phyloP scores from a whole-genome alignment of 441 rosid species.

The Adansonia grandidieri region DNA sequence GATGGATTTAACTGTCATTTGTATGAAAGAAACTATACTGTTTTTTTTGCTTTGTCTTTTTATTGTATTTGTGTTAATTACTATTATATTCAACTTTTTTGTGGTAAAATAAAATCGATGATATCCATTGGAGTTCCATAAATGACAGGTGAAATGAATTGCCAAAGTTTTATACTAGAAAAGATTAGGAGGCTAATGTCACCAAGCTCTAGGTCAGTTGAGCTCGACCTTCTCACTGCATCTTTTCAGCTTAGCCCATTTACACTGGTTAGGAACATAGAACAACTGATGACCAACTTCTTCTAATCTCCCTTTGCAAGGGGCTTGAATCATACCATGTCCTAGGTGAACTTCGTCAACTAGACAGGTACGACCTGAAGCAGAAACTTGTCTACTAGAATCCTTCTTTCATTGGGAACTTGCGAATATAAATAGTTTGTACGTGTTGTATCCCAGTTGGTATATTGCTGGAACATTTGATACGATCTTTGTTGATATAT shows the following conservation, averaged over 20 bases:
- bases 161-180: background rate
- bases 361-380: background rate
- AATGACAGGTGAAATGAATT: background rate
- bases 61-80: background rate
- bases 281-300: background rate
- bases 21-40: background rate
- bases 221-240: background rate
- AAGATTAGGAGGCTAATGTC: constrained; percentile 1
- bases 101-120: background rate
- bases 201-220: too few species aligned
- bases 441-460: background rate
- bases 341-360: background rate
- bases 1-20: constrained; percentile 15
- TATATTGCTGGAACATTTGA: too few species aligned
- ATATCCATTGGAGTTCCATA: background rate
- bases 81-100: background rate
- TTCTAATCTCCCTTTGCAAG: background rate
- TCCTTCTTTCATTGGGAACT: background rate
- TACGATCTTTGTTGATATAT: too few species aligned
- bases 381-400: background rate
- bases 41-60: background rate
- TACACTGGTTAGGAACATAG: background rate
- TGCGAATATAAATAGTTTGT: background rate
- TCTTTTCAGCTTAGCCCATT: background rate
- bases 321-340: background rate